A percentile compares a stretch with the other conserved stretches of the same genome.
Evolutionary conservation across 2,329 filamentous ascomycete species (phyloP).

Genomic region (Chaetomium sp.): DNA sequence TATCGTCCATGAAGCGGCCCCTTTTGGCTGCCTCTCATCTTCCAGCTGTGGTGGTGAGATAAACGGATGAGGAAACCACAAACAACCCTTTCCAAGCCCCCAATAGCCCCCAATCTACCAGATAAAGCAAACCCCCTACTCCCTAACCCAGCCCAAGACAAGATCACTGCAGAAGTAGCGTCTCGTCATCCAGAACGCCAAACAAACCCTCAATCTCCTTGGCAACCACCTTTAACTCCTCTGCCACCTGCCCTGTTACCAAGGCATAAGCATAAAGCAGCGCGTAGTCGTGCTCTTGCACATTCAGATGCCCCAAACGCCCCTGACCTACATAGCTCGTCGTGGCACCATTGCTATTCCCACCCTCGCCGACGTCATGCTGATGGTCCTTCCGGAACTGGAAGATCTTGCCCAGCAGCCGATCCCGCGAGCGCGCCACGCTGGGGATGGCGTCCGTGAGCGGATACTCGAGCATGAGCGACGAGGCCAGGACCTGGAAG

Average conservation of each 20-base stretch:
- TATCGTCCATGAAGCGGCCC: not conserved
- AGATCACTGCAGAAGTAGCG: conserved; percentile 56
- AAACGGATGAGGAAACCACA: not conserved
- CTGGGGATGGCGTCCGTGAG: conserved; percentile 86
- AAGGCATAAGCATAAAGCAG: conserved; percentile 87
- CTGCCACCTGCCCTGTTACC: conserved; percentile 67
- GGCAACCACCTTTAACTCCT: conserved; percentile 63
- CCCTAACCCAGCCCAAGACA: not conserved
- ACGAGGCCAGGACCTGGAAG: conserved; percentile 81
- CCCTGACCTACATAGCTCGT: conserved; percentile 19
- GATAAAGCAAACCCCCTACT: not conserved
- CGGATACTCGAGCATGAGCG: conserved; percentile 92
- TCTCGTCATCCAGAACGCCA: conserved; percentile 63
- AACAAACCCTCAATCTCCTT: conserved; percentile 64
- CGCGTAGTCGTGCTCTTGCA: conserved; percentile 82
- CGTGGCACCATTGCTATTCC: conserved; percentile 6
- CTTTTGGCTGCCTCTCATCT: not conserved
- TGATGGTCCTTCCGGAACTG: conserved; percentile 74
- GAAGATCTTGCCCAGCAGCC: conserved; percentile 83
- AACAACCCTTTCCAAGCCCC: not conserved
- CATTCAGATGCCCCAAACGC: conserved; percentile 40
- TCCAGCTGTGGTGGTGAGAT: not conserved
- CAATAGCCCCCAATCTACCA: not conserved
- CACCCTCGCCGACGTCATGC: conserved; percentile 22
- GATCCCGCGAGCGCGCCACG: conserved; percentile 77